phyloP scores from a whole-genome alignment of 2,329 filamentous ascomycete species.

The Sodiomyces alkalinus region DNA sequence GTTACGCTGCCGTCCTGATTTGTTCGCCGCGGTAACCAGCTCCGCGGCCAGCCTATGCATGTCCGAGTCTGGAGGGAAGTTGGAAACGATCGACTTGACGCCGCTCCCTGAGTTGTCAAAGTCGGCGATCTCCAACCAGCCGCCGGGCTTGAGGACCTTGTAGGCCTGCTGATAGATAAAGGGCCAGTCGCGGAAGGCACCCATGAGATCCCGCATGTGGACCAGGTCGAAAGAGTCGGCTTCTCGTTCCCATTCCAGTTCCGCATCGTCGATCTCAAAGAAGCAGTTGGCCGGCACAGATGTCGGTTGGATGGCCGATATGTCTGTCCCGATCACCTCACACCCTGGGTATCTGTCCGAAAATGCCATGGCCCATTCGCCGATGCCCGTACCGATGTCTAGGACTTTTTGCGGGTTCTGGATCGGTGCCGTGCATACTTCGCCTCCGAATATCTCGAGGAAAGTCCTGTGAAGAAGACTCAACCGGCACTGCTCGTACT shows the following conservation, averaged over 20 bases:
- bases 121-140: slow-evolving; percentile 41
- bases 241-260: slow-evolving; percentile 40
- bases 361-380: slow-evolving; percentile 35
- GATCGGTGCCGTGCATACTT: slow-evolving; percentile 27
- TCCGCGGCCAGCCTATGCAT: slow-evolving; percentile 26
- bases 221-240: slow-evolving; percentile 38
- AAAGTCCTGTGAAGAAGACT: slow-evolving; percentile 49
- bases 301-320: slow-evolving; percentile 41
- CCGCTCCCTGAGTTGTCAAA: slow-evolving; percentile 25
- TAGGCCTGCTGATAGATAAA: slow-evolving; percentile 37
- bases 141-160: slow-evolving; percentile 37
- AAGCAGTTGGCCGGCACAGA: slow-evolving; percentile 42
- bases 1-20: slow-evolving; percentile 29
- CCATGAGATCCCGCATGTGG: slow-evolving; percentile 39
- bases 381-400: slow-evolving; percentile 44
- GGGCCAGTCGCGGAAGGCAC: slow-evolving; percentile 39
- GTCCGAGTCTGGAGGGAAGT: slow-evolving; percentile 29
- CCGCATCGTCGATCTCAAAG: slow-evolving; percentile 45
- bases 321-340: slow-evolving; percentile 43
- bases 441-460: slow-evolving; percentile 30
- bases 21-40: slow-evolving; percentile 24
- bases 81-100: slow-evolving; percentile 18
- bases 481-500: slow-evolving; percentile 46
- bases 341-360: slow-evolving; percentile 36
- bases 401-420: slow-evolving; percentile 27